These are phyloP conservation scores for Musa troglodytarum DNA, from an alignment of 176 grass and related monocot genomes.

Conservation along the genomic window DNA sequence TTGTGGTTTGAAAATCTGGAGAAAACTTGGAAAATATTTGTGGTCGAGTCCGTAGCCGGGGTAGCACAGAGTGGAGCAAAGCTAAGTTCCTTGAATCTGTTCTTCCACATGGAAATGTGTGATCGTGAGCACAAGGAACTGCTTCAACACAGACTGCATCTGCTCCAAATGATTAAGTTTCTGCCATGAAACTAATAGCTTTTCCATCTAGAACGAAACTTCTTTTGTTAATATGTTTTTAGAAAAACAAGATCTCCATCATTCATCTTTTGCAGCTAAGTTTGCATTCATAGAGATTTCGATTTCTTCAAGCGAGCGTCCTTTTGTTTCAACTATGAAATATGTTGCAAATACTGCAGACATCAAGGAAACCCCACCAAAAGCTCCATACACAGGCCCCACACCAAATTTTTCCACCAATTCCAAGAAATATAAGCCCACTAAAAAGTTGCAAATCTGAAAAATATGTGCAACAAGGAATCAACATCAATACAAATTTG, in stretches of 20 bases:
- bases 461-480: not conserved
- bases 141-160: no score
- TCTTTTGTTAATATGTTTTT: no score
- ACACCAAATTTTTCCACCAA: slow-evolving; percentile 78
- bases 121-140: no score
- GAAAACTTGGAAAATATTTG: no score
- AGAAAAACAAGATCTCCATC: not conserved
- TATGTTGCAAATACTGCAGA: slow-evolving; percentile 62
- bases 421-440: slow-evolving; percentile 94
- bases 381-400: slow-evolving; percentile 69
- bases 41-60: no score
- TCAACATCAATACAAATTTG: not conserved
- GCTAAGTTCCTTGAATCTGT: no score
- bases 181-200: no score
- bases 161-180: no score
- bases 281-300: slow-evolving; percentile 54
- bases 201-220: no score
- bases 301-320: slow-evolving; percentile 90
- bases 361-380: slow-evolving; percentile 67
- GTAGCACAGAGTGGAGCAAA: no score
- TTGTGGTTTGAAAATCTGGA: no score
- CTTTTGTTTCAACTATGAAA: slow-evolving; percentile 95
- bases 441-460: slow-evolving; percentile 84
- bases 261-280: slow-evolving; percentile 27
- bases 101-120: no score